Base-by-base conservation (phyloP, 805 yeast genomes). In the Martiniozyma abietophila region DNA sequence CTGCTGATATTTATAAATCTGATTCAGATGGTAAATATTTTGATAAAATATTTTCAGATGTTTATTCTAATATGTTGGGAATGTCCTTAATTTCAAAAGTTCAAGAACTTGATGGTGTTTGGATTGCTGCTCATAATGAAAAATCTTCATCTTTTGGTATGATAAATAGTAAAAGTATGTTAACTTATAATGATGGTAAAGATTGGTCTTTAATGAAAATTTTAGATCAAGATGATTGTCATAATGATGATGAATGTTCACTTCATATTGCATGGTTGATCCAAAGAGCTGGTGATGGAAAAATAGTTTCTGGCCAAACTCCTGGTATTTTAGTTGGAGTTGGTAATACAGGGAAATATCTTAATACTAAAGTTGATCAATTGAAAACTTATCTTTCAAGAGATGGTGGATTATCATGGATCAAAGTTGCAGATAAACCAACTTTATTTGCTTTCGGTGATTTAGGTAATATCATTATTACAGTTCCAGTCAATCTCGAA, bases 361-460 rank as follows among this genome's bases (percentile, higher is more conserved):
- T 84, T 25, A 61, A 62, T 2, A 39, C 35, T 18, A 37, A 47
- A 17, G 19, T 31, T 5, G 29, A 34, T 1, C 40, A 47, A 3
- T 35, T 41, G 25, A 25, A 44, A 10, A 74, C 92, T 1, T 85
- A 63, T 50, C 50, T 82, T 6, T 80, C 94, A 0, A 60, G 79
- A 37, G 85, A 84, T 58, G 86, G 83, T 18, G 95, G 95, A 18
- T 48, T 64, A n/a, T 60, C 79, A 0, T 84, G 95, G 95, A 54
- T 57, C 18, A 51, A 61, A 36, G 69, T 75, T 1, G 46, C 74
- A 10, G 71, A 72, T 18, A 67, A 64, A 27, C 71, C 82, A 3
- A 62, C 71, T 25, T 40, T 64, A 3, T 73, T 70, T 41, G 65
- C 75, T 2, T 76, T 74, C 58, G 94, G 89, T 30, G 94, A 84